Conservation (phyloP, 179 eudicot genomes). For the Spergularia azorica region DNA sequence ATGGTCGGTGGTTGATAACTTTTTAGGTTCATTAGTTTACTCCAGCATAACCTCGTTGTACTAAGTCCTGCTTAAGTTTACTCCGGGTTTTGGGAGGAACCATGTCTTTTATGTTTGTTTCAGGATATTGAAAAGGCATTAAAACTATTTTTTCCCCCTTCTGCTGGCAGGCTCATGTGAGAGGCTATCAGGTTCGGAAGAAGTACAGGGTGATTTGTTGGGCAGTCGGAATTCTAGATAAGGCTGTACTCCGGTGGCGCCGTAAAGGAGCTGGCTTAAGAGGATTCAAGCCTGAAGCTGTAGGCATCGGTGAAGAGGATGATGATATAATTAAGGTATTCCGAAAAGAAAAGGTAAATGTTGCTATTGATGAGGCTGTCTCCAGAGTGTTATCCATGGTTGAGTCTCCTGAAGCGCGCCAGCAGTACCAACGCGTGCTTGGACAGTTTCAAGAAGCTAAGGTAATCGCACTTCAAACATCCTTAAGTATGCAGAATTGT, state of each 20-base stretch:
- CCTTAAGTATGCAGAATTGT: not conserved
- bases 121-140: not conserved
- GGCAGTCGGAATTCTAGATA: constrained; percentile 88
- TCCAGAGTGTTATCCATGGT: constrained; percentile 83
- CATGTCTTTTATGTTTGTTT: not conserved
- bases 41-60: not conserved
- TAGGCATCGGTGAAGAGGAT: constrained; percentile 49
- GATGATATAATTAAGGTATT: constrained; percentile 73
- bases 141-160: not conserved
- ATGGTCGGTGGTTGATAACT: not conserved
- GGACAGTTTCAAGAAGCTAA: constrained; percentile 68
- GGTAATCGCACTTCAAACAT: constrained; percentile 38
- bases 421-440: constrained; percentile 82
- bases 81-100: not conserved
- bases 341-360: constrained; percentile 77
- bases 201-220: constrained; percentile 74
- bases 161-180: constrained; percentile 80
- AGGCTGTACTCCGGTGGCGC: constrained; percentile 89
- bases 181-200: constrained; percentile 92
- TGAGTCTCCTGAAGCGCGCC: constrained; percentile 70
- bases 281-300: constrained; percentile 62
- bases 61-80: not conserved
- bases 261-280: constrained; percentile 83
- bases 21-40: too few species aligned
- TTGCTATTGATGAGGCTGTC: constrained; percentile 75